phyloP scores from a whole-genome alignment of 331 rosid genomes.

The Stylosanthes scabra region DNA sequence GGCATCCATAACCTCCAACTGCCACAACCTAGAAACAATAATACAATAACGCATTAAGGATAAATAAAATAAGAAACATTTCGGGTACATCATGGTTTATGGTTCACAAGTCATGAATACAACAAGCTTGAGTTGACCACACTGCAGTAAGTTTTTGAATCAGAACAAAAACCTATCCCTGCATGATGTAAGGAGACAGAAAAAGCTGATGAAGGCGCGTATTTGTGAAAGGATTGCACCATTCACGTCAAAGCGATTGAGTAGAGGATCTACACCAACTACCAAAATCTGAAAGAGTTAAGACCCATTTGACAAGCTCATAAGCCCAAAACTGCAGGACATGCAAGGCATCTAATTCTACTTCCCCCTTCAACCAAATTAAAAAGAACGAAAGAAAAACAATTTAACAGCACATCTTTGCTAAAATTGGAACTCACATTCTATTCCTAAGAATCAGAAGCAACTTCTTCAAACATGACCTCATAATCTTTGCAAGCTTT shows the following conservation, averaged over 20 bases:
- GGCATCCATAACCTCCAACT: constrained; percentile 90
- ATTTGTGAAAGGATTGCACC: constrained; percentile 83
- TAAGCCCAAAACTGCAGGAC: constrained; percentile 45
- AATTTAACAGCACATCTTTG: constrained; percentile 26
- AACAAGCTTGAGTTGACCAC: constrained; percentile 35
- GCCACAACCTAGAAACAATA: constrained; percentile 74
- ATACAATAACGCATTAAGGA: constrained; percentile 16
- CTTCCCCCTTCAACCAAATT: constrained; percentile 20
- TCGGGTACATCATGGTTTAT: no score
- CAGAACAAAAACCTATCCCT: constrained; percentile 60
- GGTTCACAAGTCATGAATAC: not conserved
- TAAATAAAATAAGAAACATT: constrained; percentile 22
- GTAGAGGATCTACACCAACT: constrained; percentile 86
- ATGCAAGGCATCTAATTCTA: constrained; percentile 27
- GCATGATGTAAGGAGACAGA: constrained; percentile 82
- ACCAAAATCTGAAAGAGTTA: constrained; percentile 63
- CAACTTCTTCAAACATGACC: constrained; percentile 83
- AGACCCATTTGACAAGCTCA: constrained; percentile 33
- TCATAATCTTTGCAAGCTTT: constrained; percentile 86
- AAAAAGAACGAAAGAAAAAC: not conserved
- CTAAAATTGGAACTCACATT: constrained; percentile 13
- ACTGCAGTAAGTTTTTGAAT: not conserved
- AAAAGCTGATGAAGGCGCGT: constrained; percentile 83
- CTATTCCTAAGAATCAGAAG: constrained; percentile 54
- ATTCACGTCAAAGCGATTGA: constrained; percentile 76